Conservation (phyloP, 139 green algal genomes). For the Picochlorum costavermella region DNA sequence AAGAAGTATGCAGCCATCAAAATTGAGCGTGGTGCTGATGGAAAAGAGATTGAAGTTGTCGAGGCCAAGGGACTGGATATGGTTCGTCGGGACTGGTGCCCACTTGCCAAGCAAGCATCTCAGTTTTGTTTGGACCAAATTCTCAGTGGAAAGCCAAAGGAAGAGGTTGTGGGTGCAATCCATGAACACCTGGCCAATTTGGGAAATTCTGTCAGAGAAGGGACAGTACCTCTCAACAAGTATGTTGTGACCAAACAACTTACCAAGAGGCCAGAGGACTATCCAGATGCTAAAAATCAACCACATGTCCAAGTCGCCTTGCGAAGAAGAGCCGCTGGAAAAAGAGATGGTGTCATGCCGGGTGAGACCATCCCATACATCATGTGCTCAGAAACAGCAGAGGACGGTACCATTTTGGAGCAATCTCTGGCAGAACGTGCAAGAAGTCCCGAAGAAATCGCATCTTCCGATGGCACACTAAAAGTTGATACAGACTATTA, state of each 20-base stretch:
- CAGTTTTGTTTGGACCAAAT: conserved; percentile 74
- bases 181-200: conserved; percentile 57
- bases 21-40: conserved; percentile 49
- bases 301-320: conserved; percentile 91
- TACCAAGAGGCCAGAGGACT: conserved; percentile 88
- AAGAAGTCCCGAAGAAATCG: conserved; percentile 85
- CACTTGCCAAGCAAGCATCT: conserved; percentile 84
- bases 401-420: conserved; percentile 20
- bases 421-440: conserved; percentile 75
- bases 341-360: conserved; percentile 65
- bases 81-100: conserved; percentile 94
- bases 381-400: conserved; percentile 64
- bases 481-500: conserved; percentile 82
- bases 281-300: conserved; percentile 88
- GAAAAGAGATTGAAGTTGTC: conserved; percentile 41
- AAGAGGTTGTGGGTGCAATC: conserved; percentile 86
- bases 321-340: conserved; percentile 54
- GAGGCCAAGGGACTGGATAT: conserved; percentile 98
- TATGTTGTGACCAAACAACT: conserved; percentile 97
- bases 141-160: conserved; percentile 52
- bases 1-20: conserved; percentile 98
- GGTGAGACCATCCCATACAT: conserved; percentile 96
- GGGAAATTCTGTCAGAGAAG: conserved; percentile 37
- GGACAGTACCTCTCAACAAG: conserved; percentile 64
- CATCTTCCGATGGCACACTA: conserved; percentile 35